phyloP scores from a whole-genome alignment of 306 rosid species.

The Nissolia schottii region DNA sequence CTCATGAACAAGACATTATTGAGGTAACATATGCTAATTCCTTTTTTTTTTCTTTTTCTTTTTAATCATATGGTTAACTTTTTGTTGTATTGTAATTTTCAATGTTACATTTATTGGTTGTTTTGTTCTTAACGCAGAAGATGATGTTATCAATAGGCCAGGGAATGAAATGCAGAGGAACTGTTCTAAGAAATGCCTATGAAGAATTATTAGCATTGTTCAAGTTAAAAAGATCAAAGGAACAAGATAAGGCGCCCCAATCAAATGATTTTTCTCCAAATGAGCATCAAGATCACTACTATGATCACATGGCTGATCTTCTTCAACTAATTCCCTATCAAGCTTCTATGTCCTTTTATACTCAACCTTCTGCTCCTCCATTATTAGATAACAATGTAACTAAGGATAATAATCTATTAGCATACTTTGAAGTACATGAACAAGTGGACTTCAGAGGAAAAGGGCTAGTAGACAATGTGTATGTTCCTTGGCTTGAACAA shows the following conservation, averaged over 20 bases:
- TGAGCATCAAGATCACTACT: neutral
- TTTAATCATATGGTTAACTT: neutral
- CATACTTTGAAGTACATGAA: neutral
- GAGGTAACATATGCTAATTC: neutral
- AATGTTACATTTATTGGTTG: neutral
- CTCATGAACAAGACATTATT: neutral
- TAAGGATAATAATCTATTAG: neutral
- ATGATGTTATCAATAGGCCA: neutral
- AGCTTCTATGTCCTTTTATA: neutral
- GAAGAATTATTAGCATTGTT: neutral
- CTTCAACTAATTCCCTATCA: neutral
- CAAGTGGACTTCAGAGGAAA: neutral
- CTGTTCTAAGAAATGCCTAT: neutral
- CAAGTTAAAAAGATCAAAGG: neutral
- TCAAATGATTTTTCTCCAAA: neutral
- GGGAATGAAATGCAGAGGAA: neutral
- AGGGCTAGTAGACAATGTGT: neutral
- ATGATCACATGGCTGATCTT: neutral
- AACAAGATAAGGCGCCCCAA: neutral
- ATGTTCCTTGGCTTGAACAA: neutral
- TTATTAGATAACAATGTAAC: neutral
- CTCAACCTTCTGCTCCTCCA: slow-evolving; percentile 22
- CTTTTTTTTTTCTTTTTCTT: neutral
- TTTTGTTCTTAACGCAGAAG: neutral
- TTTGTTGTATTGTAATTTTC: neutral